A percentile compares a stretch with the other conserved stretches of the same genome.
phyloP scores from a whole-genome alignment of 2,329 filamentous ascomycete species.

The Talaromyces islandicus region DNA sequence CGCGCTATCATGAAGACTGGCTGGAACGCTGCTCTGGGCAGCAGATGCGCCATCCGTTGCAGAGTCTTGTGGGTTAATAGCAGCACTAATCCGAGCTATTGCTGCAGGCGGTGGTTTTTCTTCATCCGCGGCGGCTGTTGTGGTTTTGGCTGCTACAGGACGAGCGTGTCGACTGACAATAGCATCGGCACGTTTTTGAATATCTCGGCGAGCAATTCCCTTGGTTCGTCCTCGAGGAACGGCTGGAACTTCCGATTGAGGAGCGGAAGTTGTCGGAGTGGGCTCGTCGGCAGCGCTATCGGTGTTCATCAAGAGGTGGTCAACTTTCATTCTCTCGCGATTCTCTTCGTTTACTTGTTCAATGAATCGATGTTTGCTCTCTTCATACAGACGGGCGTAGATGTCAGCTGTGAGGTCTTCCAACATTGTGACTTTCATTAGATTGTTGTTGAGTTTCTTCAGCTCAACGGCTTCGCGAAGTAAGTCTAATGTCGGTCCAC shows the following conservation, averaged over 20 bases:
- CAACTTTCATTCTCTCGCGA: slow-evolving; percentile 43
- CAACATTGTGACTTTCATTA: slow-evolving; percentile 79
- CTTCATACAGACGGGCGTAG: slow-evolving; percentile 58
- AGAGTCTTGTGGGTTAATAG: slow-evolving; percentile 9
- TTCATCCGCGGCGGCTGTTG: slow-evolving; percentile 19
- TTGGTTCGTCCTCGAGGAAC: slow-evolving; percentile 42
- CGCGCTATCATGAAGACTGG: slow-evolving; percentile 59
- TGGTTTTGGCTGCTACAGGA: slow-evolving; percentile 17
- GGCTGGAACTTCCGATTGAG: slow-evolving; percentile 29
- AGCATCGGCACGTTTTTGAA: slow-evolving; percentile 54
- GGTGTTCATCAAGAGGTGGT: slow-evolving; percentile 39
- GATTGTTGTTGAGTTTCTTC: slow-evolving; percentile 73
- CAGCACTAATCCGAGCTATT: slow-evolving; percentile 15
- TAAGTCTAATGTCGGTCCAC: slow-evolving; percentile 50
- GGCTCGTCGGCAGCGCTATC: slow-evolving; percentile 25
- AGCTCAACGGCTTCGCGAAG: slow-evolving; percentile 63
- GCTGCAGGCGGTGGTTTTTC: slow-evolving; percentile 19
- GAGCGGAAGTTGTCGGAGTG: slow-evolving; percentile 24
- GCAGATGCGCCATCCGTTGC: slow-evolving; percentile 8
- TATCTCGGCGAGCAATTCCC: slow-evolving; percentile 54
- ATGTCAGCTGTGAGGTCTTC: slow-evolving; percentile 92
- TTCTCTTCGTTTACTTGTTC: slow-evolving; percentile 39
- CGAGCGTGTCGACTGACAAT: slow-evolving; percentile 42
- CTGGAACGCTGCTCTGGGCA: slow-evolving; percentile 47
- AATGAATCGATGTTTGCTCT: slow-evolving; percentile 32